Conservation (phyloP, 495 filamentous ascomycete species). For the Cenococcum geophilum region DNA sequence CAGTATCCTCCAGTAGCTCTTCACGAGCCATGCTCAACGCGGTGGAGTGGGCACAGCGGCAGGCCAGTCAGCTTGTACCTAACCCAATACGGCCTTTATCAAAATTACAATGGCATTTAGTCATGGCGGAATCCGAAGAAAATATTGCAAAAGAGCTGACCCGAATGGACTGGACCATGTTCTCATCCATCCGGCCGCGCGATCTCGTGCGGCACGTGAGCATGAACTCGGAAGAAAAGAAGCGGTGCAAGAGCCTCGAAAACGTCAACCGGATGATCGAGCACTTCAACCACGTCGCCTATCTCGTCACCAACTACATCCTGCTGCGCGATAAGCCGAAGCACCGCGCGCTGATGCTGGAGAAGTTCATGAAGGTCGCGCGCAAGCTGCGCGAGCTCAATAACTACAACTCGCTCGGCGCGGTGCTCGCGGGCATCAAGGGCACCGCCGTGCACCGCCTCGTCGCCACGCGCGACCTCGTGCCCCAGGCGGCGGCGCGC, state of each 20-base stretch:
- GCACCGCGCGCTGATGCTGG: conserved; percentile 79
- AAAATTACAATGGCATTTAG: conserved; percentile 74
- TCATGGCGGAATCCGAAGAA: conserved; percentile 74
- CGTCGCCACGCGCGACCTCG: conserved; percentile 68
- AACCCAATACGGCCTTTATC: conserved; percentile 53
- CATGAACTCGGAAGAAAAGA: conserved; percentile 61
- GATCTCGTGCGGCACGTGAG: conserved; percentile 89
- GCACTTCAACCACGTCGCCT: conserved; percentile 93
- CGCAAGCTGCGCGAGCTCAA: conserved; percentile 81
- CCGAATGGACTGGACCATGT: conserved; percentile 94
- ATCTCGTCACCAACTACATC: conserved; percentile 85
- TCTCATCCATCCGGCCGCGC: conserved; percentile 88
- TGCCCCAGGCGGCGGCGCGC: conserved; percentile 62
- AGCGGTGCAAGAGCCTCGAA: conserved; percentile 69
- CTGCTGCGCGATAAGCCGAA: conserved; percentile 93
- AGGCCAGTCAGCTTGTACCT: conserved; percentile 62
- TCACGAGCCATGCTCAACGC: conserved; percentile 50
- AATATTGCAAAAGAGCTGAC: conserved; percentile 87
- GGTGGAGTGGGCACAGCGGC: conserved; percentile 67
- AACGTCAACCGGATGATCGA: conserved; percentile 90
- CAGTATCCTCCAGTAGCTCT: conserved; percentile 30
- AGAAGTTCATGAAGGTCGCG: conserved; percentile 78
- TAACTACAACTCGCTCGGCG: conserved; percentile 94
- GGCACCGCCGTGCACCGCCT: conserved; percentile 83
- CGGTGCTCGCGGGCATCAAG: conserved; percentile 88